A percentile compares a stretch with the other conserved stretches of the same genome.
Conservation (phyloP, 1,284 basidiomycete species). For the Neonothopanus nambi region DNA sequence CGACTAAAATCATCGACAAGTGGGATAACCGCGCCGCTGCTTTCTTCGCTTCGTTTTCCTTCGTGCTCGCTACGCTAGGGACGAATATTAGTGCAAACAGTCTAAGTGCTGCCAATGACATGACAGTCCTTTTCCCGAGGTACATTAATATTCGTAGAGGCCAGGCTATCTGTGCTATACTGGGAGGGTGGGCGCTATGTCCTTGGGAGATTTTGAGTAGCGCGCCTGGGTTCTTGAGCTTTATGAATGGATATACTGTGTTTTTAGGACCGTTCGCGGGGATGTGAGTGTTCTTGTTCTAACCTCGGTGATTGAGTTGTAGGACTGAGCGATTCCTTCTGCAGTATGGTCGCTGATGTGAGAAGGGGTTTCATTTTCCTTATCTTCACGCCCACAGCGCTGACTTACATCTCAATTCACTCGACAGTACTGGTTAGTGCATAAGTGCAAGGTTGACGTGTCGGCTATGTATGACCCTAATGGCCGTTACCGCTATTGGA, state of each 20-base stretch:
- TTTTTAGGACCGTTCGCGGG: constrained; percentile 75
- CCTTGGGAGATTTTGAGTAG: constrained; percentile 61
- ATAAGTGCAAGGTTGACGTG: constrained; percentile 63
- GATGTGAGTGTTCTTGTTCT: constrained; percentile 39
- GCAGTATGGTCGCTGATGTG: constrained; percentile 68
- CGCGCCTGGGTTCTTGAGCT: constrained; percentile 50
- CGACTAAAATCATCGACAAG: constrained; percentile 5
- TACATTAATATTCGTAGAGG: constrained; percentile 79
- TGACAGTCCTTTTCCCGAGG: constrained; percentile 64
- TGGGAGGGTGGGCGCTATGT: constrained; percentile 67
- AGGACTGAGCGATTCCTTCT: neutral
- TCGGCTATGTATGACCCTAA: constrained; percentile 70
- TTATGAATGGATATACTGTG: constrained; percentile 73
- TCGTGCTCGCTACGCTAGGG: constrained; percentile 40
- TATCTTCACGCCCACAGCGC: neutral
- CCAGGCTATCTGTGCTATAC: constrained; percentile 69
- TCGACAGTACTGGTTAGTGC: constrained; percentile 64
- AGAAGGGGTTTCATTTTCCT: constrained; percentile 23
- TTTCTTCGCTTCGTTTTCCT: constrained; percentile 74
- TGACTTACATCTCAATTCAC: constrained; percentile 7
- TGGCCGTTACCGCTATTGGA: constrained; percentile 63
- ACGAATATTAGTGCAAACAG: constrained; percentile 79
- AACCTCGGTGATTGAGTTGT: neutral
- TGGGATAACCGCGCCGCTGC: constrained; percentile 79
- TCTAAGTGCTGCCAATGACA: constrained; percentile 75